These are phyloP conservation scores for Fusarium piperis DNA, from an alignment of 2,329 filamentous ascomycete species.

Conservation along the genomic window DNA sequence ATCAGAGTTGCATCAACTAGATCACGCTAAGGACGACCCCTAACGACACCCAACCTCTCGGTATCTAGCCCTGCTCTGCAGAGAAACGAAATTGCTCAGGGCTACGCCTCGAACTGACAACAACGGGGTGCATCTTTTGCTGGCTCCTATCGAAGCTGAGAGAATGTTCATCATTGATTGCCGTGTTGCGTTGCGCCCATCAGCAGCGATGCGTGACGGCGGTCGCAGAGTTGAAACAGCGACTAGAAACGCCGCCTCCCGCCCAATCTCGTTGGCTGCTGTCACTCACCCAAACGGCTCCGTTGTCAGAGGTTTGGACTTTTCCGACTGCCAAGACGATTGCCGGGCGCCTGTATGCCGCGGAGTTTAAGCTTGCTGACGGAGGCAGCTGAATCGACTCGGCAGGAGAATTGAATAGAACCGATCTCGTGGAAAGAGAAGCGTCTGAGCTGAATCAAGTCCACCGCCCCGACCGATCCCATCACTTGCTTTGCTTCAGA, in stretches of 20 bases:
- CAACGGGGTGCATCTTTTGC: background rate
- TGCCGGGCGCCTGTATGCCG: background rate
- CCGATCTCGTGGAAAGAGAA: background rate
- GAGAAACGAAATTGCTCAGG: constrained; percentile 8
- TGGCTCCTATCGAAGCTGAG: background rate
- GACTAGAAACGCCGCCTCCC: constrained; percentile 14
- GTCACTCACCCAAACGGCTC: constrained; percentile 1
- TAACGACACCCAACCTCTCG: constrained; percentile 19
- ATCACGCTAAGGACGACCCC: constrained; percentile 18
- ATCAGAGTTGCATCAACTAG: constrained; percentile 19
- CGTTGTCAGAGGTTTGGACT: constrained; percentile 4
- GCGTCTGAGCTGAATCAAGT: constrained; percentile 18
- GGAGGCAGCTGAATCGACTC: background rate
- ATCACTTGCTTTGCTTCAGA: constrained; percentile 10
- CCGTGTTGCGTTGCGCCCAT: background rate
- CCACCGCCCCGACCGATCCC: background rate
- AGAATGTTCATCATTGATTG: background rate
- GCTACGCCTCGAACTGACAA: background rate
- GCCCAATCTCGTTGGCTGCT: background rate
- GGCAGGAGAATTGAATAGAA: background rate
- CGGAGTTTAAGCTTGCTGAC: background rate
- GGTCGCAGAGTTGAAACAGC: constrained; percentile 33
- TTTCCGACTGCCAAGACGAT: background rate
- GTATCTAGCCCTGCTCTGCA: constrained; percentile 12
- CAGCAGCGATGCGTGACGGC: constrained; percentile 1